Evolutionary conservation across 129 eudicot genomes (phyloP), one percentile per base, ranked within the genome.

Genomic region (Lactuca sativa): DNA sequence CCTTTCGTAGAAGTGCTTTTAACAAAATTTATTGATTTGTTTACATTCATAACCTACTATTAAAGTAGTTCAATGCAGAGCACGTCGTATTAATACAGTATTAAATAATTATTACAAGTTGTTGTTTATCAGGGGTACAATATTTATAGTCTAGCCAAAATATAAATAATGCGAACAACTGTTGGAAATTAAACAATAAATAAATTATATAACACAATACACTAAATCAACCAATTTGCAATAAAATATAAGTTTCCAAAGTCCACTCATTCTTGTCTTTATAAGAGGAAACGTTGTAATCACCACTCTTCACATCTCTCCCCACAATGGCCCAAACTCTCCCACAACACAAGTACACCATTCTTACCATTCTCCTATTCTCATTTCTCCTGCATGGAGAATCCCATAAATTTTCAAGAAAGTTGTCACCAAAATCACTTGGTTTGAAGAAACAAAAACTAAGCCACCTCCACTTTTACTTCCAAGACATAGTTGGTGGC

Each of bases 391-490:
- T 41, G 10, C 64, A 38, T 56, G 52, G 56, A 13, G 31, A 70
- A 70, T 57, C 74, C 21, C 34, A 30, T 4, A 3, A 57, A 13
- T 70, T 70, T 43, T 56, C 74, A 14, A 7, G 9, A 41, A 56
- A 43, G 2, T 41, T 70, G 6, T n/a, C 74, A 14, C 66, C 55
- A 56, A 40, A 57, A 41, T 70, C 74, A 21, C 62, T 70, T 14
- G 32, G 21, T 5, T 40, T 57, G 9, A 40, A 57, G 56, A 70
- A 70, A 70, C 44, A 57, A 40, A 70, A 57, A 53, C 56, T 70
- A 40, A 70, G 64, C 4, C 74, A 70, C 33, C 65, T 70, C 9
- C 74, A 70, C 44, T 70, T 70, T 38, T 70, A 70, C 33, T 58
- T 43, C 14, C 74, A 57, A 7, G 74, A 70, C 43, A 14, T 43